Conservation (phyloP, 306 rosid species). For the Crotalaria pallida region DNA sequence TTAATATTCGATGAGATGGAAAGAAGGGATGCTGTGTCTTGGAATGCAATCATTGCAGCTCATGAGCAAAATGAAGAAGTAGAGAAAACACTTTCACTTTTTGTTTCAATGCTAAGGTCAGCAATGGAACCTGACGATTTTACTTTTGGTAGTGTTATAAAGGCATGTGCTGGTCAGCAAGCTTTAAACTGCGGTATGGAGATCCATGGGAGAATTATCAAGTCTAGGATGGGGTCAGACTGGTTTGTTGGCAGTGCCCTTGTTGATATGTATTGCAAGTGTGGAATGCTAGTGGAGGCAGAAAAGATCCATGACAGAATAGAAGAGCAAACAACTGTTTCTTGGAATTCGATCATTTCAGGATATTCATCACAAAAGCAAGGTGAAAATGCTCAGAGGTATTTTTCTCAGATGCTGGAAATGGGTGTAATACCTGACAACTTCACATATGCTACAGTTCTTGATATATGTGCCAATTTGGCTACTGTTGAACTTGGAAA, state of each 20-base stretch:
- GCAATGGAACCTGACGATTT: slow-evolving; percentile 77
- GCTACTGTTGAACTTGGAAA: slow-evolving; percentile 80
- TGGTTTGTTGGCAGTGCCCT: slow-evolving; percentile 76
- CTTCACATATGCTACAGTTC: slow-evolving; percentile 77
- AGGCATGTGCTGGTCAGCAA: slow-evolving; percentile 67
- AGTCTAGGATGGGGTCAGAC: slow-evolving; percentile 60
- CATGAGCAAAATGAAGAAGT: too few species aligned
- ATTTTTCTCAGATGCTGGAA: slow-evolving; percentile 68
- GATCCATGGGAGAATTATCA: slow-evolving; percentile 71
- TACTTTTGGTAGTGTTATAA: slow-evolving; percentile 78
- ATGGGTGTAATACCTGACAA: slow-evolving; percentile 64
- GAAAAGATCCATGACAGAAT: slow-evolving; percentile 62
- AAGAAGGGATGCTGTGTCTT: too few species aligned
- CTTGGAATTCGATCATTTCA: slow-evolving; percentile 85
- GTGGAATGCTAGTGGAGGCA: slow-evolving; percentile 76
- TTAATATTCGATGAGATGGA: too few species aligned
- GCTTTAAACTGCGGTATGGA: slow-evolving; percentile 60
- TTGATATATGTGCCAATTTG: slow-evolving; percentile 79
- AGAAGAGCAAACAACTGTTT: slow-evolving; percentile 55
- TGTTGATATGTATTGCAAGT: slow-evolving; percentile 81
- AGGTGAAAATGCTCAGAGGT: slow-evolving; percentile 68
- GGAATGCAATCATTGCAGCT: too few species aligned
- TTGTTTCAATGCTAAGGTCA: slow-evolving; percentile 65
- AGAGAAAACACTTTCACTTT: too few species aligned
- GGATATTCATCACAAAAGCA: slow-evolving; percentile 69